These are phyloP conservation scores for Xylaria sp. DNA, from an alignment of 2,329 filamentous ascomycete genomes.

Conservation along the genomic window DNA sequence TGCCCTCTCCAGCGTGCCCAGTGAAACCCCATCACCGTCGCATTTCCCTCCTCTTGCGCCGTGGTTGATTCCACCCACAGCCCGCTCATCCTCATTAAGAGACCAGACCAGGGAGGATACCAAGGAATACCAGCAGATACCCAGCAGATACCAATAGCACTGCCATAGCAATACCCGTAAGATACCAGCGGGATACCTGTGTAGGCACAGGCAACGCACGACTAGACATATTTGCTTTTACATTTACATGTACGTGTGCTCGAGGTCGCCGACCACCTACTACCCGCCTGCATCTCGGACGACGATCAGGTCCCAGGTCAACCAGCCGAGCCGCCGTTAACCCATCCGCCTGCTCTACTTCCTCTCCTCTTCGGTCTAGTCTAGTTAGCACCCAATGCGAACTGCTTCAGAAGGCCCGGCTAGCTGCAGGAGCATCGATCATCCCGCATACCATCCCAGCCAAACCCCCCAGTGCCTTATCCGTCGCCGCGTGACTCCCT, in stretches of 20 bases:
- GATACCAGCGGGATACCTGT: slow-evolving; percentile 26
- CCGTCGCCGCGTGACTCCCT: slow-evolving; percentile 53
- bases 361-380: slow-evolving; percentile 30
- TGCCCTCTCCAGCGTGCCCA: slow-evolving; percentile 28
- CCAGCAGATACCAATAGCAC: slow-evolving; percentile 18
- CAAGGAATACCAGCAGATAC: not conserved
- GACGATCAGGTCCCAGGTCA: slow-evolving; percentile 41
- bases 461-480: slow-evolving; percentile 53
- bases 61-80: slow-evolving; percentile 22
- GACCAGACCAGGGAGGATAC: not conserved
- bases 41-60: slow-evolving; percentile 31
- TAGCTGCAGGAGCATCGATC: slow-evolving; percentile 53
- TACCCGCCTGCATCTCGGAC: slow-evolving; percentile 38
- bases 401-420: slow-evolving; percentile 52
- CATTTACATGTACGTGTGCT: slow-evolving; percentile 39
- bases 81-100: slow-evolving; percentile 3
- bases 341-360: slow-evolving; percentile 35
- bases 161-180: slow-evolving; percentile 14
- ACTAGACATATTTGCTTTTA: not conserved
- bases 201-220: slow-evolving; percentile 21
- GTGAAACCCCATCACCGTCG: slow-evolving; percentile 31
- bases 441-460: slow-evolving; percentile 52
- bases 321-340: slow-evolving; percentile 48
- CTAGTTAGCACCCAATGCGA: slow-evolving; percentile 51
- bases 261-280: slow-evolving; percentile 41